phyloP scores from a whole-genome alignment of 345 rosid species.

The Rhizophora mangle region DNA sequence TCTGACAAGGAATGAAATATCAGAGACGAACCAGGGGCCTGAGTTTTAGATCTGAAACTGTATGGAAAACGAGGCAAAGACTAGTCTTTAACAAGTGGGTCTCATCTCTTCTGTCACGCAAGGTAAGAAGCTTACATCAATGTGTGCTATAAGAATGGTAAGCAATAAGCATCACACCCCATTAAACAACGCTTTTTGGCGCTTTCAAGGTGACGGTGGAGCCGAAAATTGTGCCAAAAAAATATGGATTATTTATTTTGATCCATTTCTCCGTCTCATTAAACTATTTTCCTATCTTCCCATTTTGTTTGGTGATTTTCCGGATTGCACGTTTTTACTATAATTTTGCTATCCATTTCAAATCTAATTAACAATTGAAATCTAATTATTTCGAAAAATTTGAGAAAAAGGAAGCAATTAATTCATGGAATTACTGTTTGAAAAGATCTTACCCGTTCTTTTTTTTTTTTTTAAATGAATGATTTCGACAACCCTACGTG shows the following conservation, averaged over 20 bases:
- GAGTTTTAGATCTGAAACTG: conserved; percentile 11
- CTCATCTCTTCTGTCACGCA: neutral
- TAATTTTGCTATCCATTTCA: too few species aligned
- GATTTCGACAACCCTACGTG: too few species aligned
- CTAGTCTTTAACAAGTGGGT: conserved; percentile 8
- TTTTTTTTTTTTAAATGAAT: too few species aligned
- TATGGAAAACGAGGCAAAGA: neutral
- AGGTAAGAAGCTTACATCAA: neutral
- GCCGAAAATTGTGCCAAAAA: neutral
- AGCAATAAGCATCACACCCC: conserved; percentile 6
- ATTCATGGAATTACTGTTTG: too few species aligned
- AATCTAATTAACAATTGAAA: too few species aligned
- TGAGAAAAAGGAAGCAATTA: too few species aligned
- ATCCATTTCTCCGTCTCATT: neutral
- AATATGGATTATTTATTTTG: neutral
- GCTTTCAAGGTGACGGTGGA: conserved; percentile 23
- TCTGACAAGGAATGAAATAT: neutral
- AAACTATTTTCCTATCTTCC: too few species aligned
- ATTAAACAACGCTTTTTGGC: conserved; percentile 14
- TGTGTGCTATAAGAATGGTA: neutral
- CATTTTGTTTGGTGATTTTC: too few species aligned
- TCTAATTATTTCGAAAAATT: too few species aligned
- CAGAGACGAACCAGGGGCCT: neutral
- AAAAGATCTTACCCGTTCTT: too few species aligned
- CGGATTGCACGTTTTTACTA: too few species aligned